These are phyloP conservation scores for Pleurotus eryngii DNA, from an alignment of 768 basidiomycete genomes.

Conservation along the genomic window DNA sequence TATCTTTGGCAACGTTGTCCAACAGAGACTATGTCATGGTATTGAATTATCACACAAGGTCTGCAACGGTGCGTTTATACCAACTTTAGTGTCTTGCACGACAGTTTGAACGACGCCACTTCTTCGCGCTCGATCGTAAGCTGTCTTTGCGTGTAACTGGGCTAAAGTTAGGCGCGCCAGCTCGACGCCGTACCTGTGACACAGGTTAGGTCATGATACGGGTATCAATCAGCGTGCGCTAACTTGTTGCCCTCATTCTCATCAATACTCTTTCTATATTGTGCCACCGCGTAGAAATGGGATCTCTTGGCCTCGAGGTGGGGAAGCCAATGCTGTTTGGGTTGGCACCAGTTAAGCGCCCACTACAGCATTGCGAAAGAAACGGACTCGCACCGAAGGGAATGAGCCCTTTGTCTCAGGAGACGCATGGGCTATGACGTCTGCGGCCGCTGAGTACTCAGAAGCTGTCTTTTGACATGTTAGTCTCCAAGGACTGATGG, in stretches of 20 bases:
- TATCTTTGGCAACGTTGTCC: slow-evolving; percentile 62
- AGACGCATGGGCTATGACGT: slow-evolving; percentile 38
- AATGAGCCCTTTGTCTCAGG: slow-evolving; percentile 44
- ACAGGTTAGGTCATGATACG: too few species aligned
- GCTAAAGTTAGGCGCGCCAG: slow-evolving; percentile 76
- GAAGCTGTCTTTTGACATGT: slow-evolving; percentile 46
- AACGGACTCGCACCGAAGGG: slow-evolving; percentile 44
- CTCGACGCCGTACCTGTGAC: slow-evolving; percentile 79
- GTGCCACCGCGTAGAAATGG: slow-evolving; percentile 89
- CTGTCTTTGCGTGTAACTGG: slow-evolving; percentile 63
- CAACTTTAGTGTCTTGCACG: slow-evolving; percentile 76
- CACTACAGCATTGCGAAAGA: neutral
- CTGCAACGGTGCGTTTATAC: slow-evolving; percentile 6
- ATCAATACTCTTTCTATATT: slow-evolving; percentile 85
- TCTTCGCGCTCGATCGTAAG: slow-evolving; percentile 62
- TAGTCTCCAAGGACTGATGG: slow-evolving; percentile 1
- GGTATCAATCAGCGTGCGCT: slow-evolving; percentile 11
- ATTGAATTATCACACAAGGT: neutral
- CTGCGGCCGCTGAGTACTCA: slow-evolving; percentile 54
- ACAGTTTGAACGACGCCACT: slow-evolving; percentile 62
- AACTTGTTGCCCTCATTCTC: slow-evolving; percentile 78
- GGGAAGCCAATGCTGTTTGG: slow-evolving; percentile 65
- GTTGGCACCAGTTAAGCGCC: neutral
- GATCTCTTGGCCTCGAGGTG: slow-evolving; percentile 79
- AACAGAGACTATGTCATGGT: slow-evolving; percentile 62